Evolutionary conservation across 179 eudicot genomes (phyloP), one percentile per base, ranked within the genome.

Genomic region (Actinidia arguta): DNA sequence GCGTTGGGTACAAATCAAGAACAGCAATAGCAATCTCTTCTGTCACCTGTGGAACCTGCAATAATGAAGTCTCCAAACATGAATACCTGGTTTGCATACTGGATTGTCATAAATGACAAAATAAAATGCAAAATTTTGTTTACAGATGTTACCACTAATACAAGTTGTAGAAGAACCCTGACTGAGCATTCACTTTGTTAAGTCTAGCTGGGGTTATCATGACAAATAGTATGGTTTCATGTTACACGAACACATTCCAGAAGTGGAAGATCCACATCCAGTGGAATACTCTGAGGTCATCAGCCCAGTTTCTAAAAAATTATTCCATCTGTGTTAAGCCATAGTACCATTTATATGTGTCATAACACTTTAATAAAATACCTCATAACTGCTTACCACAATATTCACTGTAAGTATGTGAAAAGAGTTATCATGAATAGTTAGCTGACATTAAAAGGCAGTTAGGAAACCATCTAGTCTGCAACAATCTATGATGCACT

Each of bases 41-140:
- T 6, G 98, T 95, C 68, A 97, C 99, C 63, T 92, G 98, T 46
- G 98, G 93, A 81, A 97, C 94, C 99, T 97, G 92, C 84, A 93
- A 67, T 68, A 56, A 75, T 42, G 22, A 61, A 8, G 61, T 68
- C 27, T 56, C 36, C 58, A 24, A 79, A 67, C 12, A 27, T 68
- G 39, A 4, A 20, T 20, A 22, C 5, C 44, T 14, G 12, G 44
- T 11, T n/a, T n/a, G 52, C 46, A 70, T 17, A 46, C 52, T 31
- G 22, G 27, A 59, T 62, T 46, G 25, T 61, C 36, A 44, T 0
- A 14, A 47, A 62, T 44, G 46, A 63, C 3, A 61, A 31, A 62
- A 18, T 12, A 22, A 46, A 62, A 61, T 42, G 31, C 13, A 24
- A 76, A 61, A 39, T 36, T 18, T 31, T 39, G n/a, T 67, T 67